phyloP scores from a whole-genome alignment of 2,329 filamentous ascomycete species.

The Lojkania enalia region DNA sequence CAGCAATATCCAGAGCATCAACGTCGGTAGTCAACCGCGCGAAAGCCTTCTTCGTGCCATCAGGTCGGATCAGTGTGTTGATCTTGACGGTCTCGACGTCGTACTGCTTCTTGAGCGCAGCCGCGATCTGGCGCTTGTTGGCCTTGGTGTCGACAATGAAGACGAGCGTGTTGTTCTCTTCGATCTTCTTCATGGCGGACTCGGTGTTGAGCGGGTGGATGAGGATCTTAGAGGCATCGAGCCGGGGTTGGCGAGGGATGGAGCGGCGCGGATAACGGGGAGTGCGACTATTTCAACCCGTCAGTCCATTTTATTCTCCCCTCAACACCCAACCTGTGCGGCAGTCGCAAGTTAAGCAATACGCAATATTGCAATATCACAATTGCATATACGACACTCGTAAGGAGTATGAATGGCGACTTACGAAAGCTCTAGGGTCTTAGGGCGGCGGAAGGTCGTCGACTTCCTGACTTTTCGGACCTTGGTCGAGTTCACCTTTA shows the following conservation, averaged over 20 bases:
- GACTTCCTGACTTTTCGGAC: slow-evolving; percentile 86
- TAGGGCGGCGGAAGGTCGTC: slow-evolving; percentile 97
- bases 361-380: too few relatives aligned
- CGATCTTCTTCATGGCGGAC: slow-evolving; percentile 99
- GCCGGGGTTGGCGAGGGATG: slow-evolving; percentile 82
- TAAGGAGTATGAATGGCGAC: too few relatives aligned
- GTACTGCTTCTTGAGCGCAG: slow-evolving; percentile 97
- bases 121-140: slow-evolving; percentile 99
- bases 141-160: slow-evolving; percentile 90
- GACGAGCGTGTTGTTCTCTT: slow-evolving; percentile 99
- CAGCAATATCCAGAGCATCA: slow-evolving; percentile 98
- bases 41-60: slow-evolving; percentile 99
- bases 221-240: slow-evolving; percentile 98
- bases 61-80: slow-evolving; percentile 98
- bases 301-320: not conserved
- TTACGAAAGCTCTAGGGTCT: slow-evolving; percentile 83
- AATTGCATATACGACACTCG: too few relatives aligned
- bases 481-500: slow-evolving; percentile 76
- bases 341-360: not conserved
- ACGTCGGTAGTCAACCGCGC: slow-evolving; percentile 94
- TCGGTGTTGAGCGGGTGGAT: slow-evolving; percentile 98
- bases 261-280: slow-evolving; percentile 98
- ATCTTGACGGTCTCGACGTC: slow-evolving; percentile 98
- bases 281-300: slow-evolving; percentile 54
- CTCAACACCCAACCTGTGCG: not conserved